Conservation (phyloP, 371 early-diverging fungal species). For the Mortierella sp. region DNA sequence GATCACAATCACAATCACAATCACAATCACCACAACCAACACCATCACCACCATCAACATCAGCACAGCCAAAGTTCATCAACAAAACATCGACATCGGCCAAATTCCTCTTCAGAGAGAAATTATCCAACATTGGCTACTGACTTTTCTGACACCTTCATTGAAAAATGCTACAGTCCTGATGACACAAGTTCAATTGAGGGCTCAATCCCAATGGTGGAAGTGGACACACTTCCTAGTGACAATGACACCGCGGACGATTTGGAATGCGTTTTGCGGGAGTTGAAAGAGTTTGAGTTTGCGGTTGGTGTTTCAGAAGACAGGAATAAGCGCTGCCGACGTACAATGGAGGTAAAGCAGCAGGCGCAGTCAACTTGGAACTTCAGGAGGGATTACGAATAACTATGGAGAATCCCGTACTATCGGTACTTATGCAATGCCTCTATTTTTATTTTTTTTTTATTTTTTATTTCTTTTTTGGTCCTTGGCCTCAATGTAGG, state of each 20-base stretch:
- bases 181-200: constrained; percentile 52
- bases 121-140: constrained; percentile 33
- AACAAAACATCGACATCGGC: constrained; percentile 17
- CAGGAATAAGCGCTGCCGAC: constrained; percentile 87
- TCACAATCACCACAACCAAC: constrained; percentile 14
- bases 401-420: neutral
- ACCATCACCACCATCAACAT: constrained; percentile 20
- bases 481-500: constrained; percentile 60
- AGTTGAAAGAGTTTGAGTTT: constrained; percentile 59
- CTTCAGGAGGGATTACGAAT: neutral
- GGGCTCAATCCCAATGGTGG: constrained; percentile 31
- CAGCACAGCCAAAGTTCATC: constrained; percentile 10
- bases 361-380: neutral
- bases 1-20: constrained; percentile 2
- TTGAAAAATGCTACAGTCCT: constrained; percentile 53
- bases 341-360: constrained; percentile 93
- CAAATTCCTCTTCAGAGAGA: constrained; percentile 20
- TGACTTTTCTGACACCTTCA: constrained; percentile 21
- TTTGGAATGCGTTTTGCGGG: constrained; percentile 37
- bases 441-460: neutral
- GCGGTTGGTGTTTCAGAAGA: constrained; percentile 86
- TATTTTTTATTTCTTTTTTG: neutral
- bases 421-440: neutral
- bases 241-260: constrained; percentile 6
- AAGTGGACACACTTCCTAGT: constrained; percentile 11